Evolutionary conservation across 371 early-diverging fungal genomes (phyloP), one percentile per base, ranked within the genome.

Genomic region (Lichtheimia corymbifera): DNA sequence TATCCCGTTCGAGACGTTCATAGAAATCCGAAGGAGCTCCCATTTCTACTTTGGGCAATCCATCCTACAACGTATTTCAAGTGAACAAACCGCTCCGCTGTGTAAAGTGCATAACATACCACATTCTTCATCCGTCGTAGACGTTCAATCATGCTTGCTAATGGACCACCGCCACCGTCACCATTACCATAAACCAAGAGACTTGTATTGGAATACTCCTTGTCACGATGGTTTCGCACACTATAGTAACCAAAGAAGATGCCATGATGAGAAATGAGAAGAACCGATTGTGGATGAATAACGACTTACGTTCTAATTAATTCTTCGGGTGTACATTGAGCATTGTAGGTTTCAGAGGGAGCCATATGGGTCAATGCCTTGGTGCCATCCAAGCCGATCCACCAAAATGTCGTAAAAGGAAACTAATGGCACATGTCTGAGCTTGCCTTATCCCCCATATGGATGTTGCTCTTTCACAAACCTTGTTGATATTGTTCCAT

Each of bases 401-500:
- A 93, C 73, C 79, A 84, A 72, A 98, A 98, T 1, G 97, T 95
- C 0, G 96, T 93, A 62, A 97, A 83, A 11, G 98, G 99, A 72
- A 98, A 97, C 72, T 61, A 47, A 30, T 25, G 42, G 28, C 9
- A n/a, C 15, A 27, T 25, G 35, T 4, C 11, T 35, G 35, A 35
- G 35, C 35, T 35, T 35, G 11, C 9, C 9, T 6, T 35, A 35
- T 35, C 35, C 2, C 35, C 27, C 4, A 5, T 28, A 56, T 50
- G 35, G 9, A 35, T 1, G 9, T 9, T 9, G 35, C 2, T 9
- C 22, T 55, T 42, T 25, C 40, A 53, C 51, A n/a, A 44, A 63
- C 63, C 47, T 90, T 93, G 83, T 98, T 98, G 75, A 98, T 95
- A 65, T 94, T 96, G 77, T 98, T 98, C 98, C 97, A 97, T 7